A percentile compares a stretch with the other conserved stretches of the same genome.
These are phyloP conservation scores for Rutstroemia sp. DNA, from an alignment of 2,329 filamentous ascomycete genomes.

Conservation along the genomic window DNA sequence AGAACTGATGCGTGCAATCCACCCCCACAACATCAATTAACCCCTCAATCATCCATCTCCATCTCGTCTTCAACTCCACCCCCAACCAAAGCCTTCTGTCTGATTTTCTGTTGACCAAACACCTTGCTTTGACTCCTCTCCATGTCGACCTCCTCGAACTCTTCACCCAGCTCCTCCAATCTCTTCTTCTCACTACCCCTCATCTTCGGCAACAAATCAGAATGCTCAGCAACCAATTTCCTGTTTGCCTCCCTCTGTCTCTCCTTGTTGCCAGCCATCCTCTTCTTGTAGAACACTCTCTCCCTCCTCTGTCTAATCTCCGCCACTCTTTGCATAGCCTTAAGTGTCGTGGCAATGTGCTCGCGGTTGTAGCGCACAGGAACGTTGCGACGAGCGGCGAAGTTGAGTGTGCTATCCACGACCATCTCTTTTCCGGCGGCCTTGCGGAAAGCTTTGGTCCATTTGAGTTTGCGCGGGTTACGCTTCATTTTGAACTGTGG, in stretches of 20 bases:
- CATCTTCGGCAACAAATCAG: conserved; percentile 78
- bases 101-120: conserved; percentile 35
- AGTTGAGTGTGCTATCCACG: conserved; percentile 88
- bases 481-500: conserved; percentile 90
- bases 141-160: conserved; percentile 42
- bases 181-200: conserved; percentile 54
- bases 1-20: not conserved
- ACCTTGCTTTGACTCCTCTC: conserved; percentile 33
- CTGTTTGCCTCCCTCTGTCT: conserved; percentile 71
- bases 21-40: not conserved
- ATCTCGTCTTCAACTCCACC: conserved; percentile 36
- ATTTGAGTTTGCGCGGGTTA: conserved; percentile 92
- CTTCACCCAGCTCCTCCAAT: conserved; percentile 43
- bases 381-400: conserved; percentile 87
- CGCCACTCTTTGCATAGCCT: conserved; percentile 83
- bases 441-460: conserved; percentile 90
- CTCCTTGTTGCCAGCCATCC: conserved; percentile 86
- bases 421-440: conserved; percentile 81
- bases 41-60: conserved; percentile 35
- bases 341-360: conserved; percentile 76
- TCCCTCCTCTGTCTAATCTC: conserved; percentile 82
- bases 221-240: conserved; percentile 84
- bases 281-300: conserved; percentile 86
- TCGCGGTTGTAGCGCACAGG: conserved; percentile 95
- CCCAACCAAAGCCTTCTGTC: conserved; percentile 28